Base-by-base conservation (phyloP, 2,329 filamentous ascomycete genomes). In the Fusarium sp. region DNA sequence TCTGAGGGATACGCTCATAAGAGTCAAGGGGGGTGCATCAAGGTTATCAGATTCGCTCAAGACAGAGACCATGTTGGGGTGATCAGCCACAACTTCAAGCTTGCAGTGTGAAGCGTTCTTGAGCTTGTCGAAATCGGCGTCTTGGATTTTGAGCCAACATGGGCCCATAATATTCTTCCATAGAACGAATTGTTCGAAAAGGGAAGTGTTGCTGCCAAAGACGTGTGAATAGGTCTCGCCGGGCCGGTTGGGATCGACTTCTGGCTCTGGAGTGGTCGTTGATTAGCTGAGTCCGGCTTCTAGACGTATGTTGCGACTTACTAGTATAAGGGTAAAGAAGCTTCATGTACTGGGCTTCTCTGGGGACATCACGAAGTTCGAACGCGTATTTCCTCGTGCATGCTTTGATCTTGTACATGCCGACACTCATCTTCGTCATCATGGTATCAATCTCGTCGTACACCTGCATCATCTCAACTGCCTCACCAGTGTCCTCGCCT, bases 121-220 rank as follows among this genome's bases (percentile, higher is more conserved):
- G 71, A 98, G 86, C 8, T 91, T 85, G 19, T 87, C 86, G 77
- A 97, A 98, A 78, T 98, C 90, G 30, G 92, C 92, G 71, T 92
- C 91, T 70, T 94, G 88, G 58, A 99, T 96, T 77, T 91, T 94
- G 46, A 99, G 87, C 96, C 96, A 99, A 79, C 96, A 98, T 30
- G 96, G 96, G 3, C 96, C 96, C 95, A 98, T 99, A 74, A 99
- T 93, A 77, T 97, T 97, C 82, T 98, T 98, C 92, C 94, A 98
- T 7, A 99, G 86, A 21, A 99, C 96, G 77, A 99, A 99, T 74
- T 99, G 96, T 80, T 99, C 96, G 74, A 99, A 99, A 1, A 99
- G 85, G 2, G 93, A 90, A 0, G 96, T 99, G 79, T 96, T 97
- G 59, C 92, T 91, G 28, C 97, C 96, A 73, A 99, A 99, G 25